Evolutionary conservation across 1,284 basidiomycete species (phyloP).

Genomic region (Fomitopsis pinicola): DNA sequence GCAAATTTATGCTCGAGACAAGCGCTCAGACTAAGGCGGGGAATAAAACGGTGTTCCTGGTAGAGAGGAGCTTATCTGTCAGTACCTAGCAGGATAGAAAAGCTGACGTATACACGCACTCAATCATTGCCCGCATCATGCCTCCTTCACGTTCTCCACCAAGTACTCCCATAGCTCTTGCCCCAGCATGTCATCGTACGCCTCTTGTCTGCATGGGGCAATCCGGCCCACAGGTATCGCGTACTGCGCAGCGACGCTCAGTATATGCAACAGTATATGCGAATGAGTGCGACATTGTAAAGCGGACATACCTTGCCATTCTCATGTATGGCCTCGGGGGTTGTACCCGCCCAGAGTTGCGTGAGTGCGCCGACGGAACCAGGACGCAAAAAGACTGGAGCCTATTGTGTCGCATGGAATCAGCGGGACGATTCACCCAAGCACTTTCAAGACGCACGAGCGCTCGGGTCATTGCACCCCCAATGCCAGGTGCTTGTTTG

Average conservation of each 20-base stretch:
- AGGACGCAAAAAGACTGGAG: conserved; percentile 10
- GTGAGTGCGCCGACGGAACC: conserved; percentile 19
- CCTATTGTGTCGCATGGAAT: not conserved
- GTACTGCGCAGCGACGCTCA: conserved; percentile 27
- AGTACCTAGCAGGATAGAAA: too few relatives aligned
- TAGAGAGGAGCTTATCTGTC: too few relatives aligned
- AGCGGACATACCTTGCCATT: conserved; percentile 18
- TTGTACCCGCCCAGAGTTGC: conserved; percentile 22
- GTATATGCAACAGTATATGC: not conserved
- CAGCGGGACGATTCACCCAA: too few relatives aligned
- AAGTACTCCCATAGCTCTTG: conserved; percentile 39
- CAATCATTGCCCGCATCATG: not conserved
- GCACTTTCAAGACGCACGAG: conserved; percentile 4
- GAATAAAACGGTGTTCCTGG: too few relatives aligned
- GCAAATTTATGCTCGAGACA: too few relatives aligned
- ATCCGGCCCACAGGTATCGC: conserved; percentile 43
- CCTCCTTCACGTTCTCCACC: conserved; percentile 32
- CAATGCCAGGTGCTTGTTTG: not conserved
- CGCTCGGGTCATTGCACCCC: not conserved
- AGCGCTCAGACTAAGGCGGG: too few relatives aligned
- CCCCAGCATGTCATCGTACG: conserved; percentile 32
- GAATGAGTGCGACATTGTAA: too few relatives aligned
- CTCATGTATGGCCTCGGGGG: conserved; percentile 17
- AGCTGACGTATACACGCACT: too few relatives aligned
- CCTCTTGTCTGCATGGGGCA: conserved; percentile 25